phyloP scores from a whole-genome alignment of 495 filamentous ascomycete species.

The Margaritispora aquatica region DNA sequence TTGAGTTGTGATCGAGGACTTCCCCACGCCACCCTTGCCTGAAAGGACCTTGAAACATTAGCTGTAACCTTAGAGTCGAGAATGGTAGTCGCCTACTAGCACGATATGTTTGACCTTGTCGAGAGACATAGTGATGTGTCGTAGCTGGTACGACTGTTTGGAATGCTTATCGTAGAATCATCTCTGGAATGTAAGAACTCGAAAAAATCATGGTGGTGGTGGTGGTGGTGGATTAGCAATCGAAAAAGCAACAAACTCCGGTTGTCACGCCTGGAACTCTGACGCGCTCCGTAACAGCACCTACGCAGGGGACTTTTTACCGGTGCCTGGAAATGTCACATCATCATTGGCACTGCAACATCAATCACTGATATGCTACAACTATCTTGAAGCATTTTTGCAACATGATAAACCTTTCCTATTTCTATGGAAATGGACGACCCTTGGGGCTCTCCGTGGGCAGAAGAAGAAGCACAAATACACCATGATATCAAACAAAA shows the following conservation, averaged over 20 bases:
- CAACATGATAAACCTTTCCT: slow-evolving; percentile 21
- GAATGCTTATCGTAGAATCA: slow-evolving; percentile 11
- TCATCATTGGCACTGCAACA: slow-evolving; percentile 4
- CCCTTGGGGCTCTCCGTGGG: slow-evolving; percentile 52
- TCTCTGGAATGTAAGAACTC: background rate
- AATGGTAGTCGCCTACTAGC: slow-evolving; percentile 35
- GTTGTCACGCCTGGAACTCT: background rate
- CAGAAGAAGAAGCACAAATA: slow-evolving; percentile 24
- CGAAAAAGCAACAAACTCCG: slow-evolving; percentile 2
- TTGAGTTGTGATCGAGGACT: slow-evolving; percentile 94
- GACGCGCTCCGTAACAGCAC: background rate
- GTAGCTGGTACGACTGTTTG: background rate
- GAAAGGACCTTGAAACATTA: slow-evolving; percentile 63
- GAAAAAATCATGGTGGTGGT: slow-evolving; percentile 13
- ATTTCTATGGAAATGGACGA: slow-evolving; percentile 43
- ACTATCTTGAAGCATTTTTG: slow-evolving; percentile 1
- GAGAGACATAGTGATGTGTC: slow-evolving; percentile 43
- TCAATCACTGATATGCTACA: background rate
- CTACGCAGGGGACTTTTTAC: too few relatives aligned
- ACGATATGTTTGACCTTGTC: slow-evolving; percentile 55
- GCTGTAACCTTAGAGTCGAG: slow-evolving; percentile 1
- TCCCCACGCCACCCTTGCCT: slow-evolving; percentile 95
- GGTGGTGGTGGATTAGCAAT: slow-evolving; percentile 24
- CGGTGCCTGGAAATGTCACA: background rate
- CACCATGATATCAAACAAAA: slow-evolving; percentile 3